Conservation (phyloP, 495 filamentous ascomycete species). For the Neurospora discreta region DNA sequence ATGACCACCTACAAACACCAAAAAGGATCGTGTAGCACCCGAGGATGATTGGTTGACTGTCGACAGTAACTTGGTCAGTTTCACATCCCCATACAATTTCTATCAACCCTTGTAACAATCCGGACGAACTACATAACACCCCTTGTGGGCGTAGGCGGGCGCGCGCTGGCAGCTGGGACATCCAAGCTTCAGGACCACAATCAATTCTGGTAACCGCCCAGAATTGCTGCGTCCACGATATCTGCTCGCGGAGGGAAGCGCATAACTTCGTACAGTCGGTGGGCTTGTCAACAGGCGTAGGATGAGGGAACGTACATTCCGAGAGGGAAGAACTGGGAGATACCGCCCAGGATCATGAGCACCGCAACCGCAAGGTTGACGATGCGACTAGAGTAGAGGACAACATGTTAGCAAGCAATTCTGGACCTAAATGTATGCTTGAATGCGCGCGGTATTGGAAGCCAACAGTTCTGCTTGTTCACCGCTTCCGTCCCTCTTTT, state of each 20-base stretch:
- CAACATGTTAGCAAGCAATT: conserved; percentile 7
- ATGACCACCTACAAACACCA: conserved; percentile 57
- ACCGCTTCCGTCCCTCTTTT: not conserved
- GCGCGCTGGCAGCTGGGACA: not conserved
- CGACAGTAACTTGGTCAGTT: not conserved
- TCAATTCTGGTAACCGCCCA: not conserved
- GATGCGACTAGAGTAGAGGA: conserved; percentile 54
- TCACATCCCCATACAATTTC: not conserved
- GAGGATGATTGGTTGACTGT: conserved; percentile 57
- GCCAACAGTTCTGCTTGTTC: not conserved
- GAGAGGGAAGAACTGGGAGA: conserved; percentile 71
- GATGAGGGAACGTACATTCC: conserved; percentile 35
- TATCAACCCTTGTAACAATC: not conserved
- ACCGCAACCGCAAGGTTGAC: conserved; percentile 84
- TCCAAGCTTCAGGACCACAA: not conserved
- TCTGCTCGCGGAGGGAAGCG: not conserved
- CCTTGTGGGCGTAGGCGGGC: not conserved
- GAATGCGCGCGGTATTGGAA: not conserved
- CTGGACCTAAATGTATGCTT: not conserved
- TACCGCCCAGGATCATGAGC: conserved; percentile 82
- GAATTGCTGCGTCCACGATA: not conserved
- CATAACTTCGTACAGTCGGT: not conserved
- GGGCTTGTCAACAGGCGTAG: conserved; percentile 10
- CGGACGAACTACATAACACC: not conserved
- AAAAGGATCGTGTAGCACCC: conserved; percentile 84